These are phyloP conservation scores for Obba rivulosa DNA, from an alignment of 768 basidiomycete genomes.

Conservation along the genomic window DNA sequence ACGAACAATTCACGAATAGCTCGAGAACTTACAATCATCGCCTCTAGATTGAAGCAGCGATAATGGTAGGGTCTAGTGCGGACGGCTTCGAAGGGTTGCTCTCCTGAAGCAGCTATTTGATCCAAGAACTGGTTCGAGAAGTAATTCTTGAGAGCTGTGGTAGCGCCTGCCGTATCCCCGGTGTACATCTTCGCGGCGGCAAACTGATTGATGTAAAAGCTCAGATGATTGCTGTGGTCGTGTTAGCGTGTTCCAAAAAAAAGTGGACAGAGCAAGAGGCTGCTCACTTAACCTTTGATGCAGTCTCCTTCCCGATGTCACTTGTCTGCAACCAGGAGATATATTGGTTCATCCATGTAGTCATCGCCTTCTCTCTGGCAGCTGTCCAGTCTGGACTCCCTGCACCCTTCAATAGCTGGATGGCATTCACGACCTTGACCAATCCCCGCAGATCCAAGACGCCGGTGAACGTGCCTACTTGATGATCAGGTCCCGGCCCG, in stretches of 20 bases:
- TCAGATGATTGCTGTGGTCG: conserved; percentile 44
- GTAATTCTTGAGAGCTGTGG: conserved; percentile 32
- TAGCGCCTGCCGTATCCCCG: conserved; percentile 38
- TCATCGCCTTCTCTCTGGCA: conserved; percentile 34
- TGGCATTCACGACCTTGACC: conserved; percentile 43
- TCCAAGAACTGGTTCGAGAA: conserved; percentile 37
- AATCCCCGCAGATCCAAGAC: conserved; percentile 47
- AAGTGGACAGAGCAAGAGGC: neutral
- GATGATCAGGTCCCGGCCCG: conserved; percentile 39
- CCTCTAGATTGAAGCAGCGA: conserved; percentile 54
- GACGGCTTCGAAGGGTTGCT: conserved; percentile 53
- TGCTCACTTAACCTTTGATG: conserved; percentile 44
- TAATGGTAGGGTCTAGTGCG: conserved; percentile 54
- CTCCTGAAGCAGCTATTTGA: conserved; percentile 47
- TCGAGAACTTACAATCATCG: conserved; percentile 40
- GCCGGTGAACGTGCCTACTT: conserved; percentile 46
- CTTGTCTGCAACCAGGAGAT: conserved; percentile 40
- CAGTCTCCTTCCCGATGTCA: conserved; percentile 35
- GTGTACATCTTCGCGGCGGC: conserved; percentile 35
- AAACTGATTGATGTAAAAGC: conserved; percentile 43
- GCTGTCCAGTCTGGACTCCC: conserved; percentile 38
- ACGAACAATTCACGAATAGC: neutral
- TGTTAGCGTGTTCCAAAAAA: neutral
- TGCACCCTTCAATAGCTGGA: conserved; percentile 34
- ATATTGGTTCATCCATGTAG: conserved; percentile 39